phyloP scores from a whole-genome alignment of 805 yeast genomes.

The Suhomyces kilbournensis region DNA sequence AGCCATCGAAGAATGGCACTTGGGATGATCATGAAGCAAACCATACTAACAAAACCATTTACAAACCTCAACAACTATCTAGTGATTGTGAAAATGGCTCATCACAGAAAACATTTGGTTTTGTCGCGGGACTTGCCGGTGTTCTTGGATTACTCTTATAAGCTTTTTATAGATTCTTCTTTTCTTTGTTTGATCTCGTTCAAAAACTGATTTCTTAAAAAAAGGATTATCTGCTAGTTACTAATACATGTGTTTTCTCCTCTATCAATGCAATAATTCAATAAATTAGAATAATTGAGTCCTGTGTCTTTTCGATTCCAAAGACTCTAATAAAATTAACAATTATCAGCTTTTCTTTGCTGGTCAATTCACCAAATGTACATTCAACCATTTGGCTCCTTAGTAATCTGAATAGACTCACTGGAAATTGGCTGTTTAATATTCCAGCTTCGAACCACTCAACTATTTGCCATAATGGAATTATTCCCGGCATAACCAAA shows the following conservation, averaged over 20 bases:
- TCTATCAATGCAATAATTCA: neutral
- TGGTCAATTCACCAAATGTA: slow-evolving; percentile 19
- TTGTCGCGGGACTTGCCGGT: slow-evolving; percentile 10
- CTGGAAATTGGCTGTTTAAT: slow-evolving; percentile 16
- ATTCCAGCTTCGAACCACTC: slow-evolving; percentile 29
- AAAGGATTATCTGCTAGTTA: neutral
- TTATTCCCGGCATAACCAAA: slow-evolving; percentile 47
- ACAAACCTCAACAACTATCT: slow-evolving; percentile 7
- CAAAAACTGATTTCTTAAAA: neutral
- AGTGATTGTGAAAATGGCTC: slow-evolving; percentile 12
- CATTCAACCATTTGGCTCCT: slow-evolving; percentile 18
- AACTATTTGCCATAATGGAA: slow-evolving; percentile 47
- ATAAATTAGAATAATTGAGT: slow-evolving; percentile 11
- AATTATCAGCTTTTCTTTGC: slow-evolving; percentile 24
- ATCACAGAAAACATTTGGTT: slow-evolving; percentile 4
- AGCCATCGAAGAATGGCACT: neutral
- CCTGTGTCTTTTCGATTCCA: slow-evolving; percentile 37
- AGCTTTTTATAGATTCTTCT: neutral
- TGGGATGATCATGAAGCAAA: slow-evolving; percentile 3
- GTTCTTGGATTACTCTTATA: slow-evolving; percentile 10
- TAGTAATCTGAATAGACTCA: slow-evolving; percentile 11
- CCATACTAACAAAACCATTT: slow-evolving; percentile 7
- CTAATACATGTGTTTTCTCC: neutral
- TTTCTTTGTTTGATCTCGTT: neutral
- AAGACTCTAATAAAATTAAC: slow-evolving; percentile 44